Evolutionary conservation across 31 red algal genomes (phyloP).

Genomic region (Odonthalia washingtoniensis): DNA sequence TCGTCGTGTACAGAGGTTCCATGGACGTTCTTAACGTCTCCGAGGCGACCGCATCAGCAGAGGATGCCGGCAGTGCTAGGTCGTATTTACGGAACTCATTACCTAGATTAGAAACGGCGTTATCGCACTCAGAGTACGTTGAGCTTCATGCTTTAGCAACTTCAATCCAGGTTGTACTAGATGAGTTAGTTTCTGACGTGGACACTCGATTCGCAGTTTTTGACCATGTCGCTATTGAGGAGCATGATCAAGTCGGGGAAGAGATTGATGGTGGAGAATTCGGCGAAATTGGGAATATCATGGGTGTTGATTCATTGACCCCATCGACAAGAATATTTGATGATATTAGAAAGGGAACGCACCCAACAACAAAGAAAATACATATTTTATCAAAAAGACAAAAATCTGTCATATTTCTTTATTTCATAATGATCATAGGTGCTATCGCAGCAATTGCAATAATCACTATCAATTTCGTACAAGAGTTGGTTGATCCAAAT

Average conservation of each 20-base stretch:
- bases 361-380: too few relatives aligned
- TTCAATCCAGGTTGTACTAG: slow-evolving; percentile 2
- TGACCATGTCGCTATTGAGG: too few relatives aligned
- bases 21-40: background rate
- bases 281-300: too few relatives aligned
- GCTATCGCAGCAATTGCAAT: slow-evolving; percentile 32
- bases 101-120: background rate
- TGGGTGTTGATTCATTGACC: too few relatives aligned
- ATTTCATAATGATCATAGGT: slow-evolving; percentile 47
- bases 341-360: too few relatives aligned
- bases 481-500: slow-evolving; percentile 19
- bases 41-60: background rate
- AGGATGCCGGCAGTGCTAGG: too few relatives aligned
- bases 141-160: background rate
- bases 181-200: background rate
- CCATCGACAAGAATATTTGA: too few relatives aligned
- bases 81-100: background rate
- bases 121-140: background rate
- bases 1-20: background rate
- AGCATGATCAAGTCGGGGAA: too few relatives aligned
- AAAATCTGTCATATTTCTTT: too few relatives aligned
- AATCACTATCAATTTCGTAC: slow-evolving; percentile 47
- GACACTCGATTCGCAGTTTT: background rate
- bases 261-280: too few relatives aligned
- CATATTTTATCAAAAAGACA: too few relatives aligned